These are phyloP conservation scores for Rehmannia glutinosa DNA, from an alignment of 257 asterid species.

Conservation along the genomic window DNA sequence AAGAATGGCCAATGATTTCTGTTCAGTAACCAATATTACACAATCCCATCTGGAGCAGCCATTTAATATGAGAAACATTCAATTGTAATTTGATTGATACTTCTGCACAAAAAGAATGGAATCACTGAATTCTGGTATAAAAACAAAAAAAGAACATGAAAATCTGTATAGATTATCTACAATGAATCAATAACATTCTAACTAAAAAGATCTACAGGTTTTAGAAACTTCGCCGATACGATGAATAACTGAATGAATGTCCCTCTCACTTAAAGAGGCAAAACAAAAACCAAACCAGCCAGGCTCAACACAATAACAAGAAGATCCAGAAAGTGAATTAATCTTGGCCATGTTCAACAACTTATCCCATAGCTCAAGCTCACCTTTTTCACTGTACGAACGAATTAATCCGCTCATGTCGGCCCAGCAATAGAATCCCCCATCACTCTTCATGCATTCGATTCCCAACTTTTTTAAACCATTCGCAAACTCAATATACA, in stretches of 20 bases:
- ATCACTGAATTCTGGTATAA: too few species aligned
- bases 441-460: slow-evolving; percentile 34
- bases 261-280: slow-evolving; percentile 32
- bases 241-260: slow-evolving; percentile 36
- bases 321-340: slow-evolving; percentile 52
- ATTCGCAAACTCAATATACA: slow-evolving; percentile 31
- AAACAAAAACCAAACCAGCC: slow-evolving; percentile 64
- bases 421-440: slow-evolving; percentile 62
- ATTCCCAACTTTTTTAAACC: slow-evolving; percentile 50
- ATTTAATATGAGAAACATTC: too few species aligned
- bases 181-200: slow-evolving; percentile 11
- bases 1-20: too few species aligned
- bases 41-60: too few species aligned
- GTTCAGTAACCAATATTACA: too few species aligned
- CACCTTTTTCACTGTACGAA: slow-evolving; percentile 56
- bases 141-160: too few species aligned
- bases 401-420: slow-evolving; percentile 54
- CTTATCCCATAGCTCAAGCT: slow-evolving; percentile 58
- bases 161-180: too few species aligned
- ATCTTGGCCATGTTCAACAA: slow-evolving; percentile 41
- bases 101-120: too few species aligned
- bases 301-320: slow-evolving; percentile 63
- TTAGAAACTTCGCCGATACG: slow-evolving; percentile 43
- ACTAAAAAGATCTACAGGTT: slow-evolving; percentile 33
- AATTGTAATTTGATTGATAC: too few species aligned